Evolutionary conservation across 139 green algal species (phyloP).

Genomic region (Microglena sp.): DNA sequence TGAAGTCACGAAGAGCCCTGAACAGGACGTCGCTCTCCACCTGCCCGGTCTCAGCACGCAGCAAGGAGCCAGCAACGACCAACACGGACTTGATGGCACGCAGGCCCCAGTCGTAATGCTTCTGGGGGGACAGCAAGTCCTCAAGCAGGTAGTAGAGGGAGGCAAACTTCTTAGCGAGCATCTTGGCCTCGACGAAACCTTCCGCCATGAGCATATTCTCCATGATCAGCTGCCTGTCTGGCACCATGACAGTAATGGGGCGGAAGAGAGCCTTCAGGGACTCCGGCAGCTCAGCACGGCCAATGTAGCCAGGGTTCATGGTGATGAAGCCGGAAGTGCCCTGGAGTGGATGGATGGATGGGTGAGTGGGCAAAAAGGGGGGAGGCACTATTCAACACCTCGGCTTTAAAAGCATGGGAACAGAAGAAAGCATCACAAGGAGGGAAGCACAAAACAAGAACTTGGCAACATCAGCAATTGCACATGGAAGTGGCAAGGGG

Average conservation of each 20-base stretch:
- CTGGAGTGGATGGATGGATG: constrained; percentile 53
- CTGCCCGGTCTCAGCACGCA: constrained; percentile 69
- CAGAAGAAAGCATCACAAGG: too few species aligned
- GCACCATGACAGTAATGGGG: constrained; percentile 80
- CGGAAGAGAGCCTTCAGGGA: constrained; percentile 76
- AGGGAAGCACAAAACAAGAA: too few species aligned
- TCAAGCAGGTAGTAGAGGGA: constrained; percentile 73
- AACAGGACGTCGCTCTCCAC: constrained; percentile 76
- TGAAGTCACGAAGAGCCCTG: constrained; percentile 74
- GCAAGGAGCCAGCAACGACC: constrained; percentile 64
- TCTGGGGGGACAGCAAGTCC: constrained; percentile 73
- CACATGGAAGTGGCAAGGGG: too few species aligned
- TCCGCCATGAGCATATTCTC: constrained; percentile 87
- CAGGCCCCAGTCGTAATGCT: constrained; percentile 81
- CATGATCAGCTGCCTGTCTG: constrained; percentile 78
- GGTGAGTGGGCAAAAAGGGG: background rate
- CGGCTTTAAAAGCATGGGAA: too few species aligned
- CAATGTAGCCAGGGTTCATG: constrained; percentile 86
- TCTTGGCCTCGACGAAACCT: constrained; percentile 65
- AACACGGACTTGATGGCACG: constrained; percentile 78
- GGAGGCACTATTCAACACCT: too few species aligned
- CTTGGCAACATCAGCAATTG: too few species aligned
- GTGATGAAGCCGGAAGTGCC: constrained; percentile 73
- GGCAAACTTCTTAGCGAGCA: constrained; percentile 76
- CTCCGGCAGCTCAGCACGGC: constrained; percentile 71